These are phyloP conservation scores for Cryptococcus sp. DNA, from an alignment of 1,284 basidiomycete genomes.

Conservation along the genomic window DNA sequence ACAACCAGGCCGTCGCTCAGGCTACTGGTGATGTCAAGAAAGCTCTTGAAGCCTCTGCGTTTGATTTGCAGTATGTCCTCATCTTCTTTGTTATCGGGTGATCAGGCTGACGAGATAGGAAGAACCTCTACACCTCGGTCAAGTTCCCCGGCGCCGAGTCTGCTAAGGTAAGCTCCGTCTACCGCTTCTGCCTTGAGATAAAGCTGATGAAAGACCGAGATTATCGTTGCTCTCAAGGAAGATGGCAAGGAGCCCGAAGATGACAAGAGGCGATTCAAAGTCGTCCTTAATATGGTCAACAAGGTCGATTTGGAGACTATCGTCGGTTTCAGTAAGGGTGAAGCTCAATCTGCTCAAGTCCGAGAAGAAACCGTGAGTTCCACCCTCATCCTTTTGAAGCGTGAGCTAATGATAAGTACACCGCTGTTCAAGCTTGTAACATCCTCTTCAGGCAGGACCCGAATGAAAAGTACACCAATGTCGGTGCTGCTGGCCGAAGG, in stretches of 20 bases:
- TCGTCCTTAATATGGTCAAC: conserved; percentile 33
- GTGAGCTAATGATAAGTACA: conserved; percentile 17
- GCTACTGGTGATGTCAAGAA: conserved; percentile 31
- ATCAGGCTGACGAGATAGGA: conserved; percentile 21
- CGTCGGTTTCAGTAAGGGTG: conserved; percentile 33
- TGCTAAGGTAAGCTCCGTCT: conserved; percentile 18
- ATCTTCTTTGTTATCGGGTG: neutral
- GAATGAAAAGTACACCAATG: conserved; percentile 29
- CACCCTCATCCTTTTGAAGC: neutral
- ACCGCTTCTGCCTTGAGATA: neutral
- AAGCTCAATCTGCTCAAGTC: conserved; percentile 32
- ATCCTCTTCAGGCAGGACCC: conserved; percentile 44
- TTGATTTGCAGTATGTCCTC: conserved; percentile 14
- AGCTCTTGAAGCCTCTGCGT: conserved; percentile 33
- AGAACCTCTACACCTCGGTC: conserved; percentile 40
- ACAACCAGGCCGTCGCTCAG: conserved; percentile 26
- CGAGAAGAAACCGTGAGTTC: conserved; percentile 31
- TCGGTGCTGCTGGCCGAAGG: conserved; percentile 41
- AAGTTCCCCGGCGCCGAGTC: conserved; percentile 18
- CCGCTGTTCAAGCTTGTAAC: conserved; percentile 43
- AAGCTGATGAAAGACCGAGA: conserved; percentile 20
- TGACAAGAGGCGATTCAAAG: conserved; percentile 40
- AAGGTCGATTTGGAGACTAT: conserved; percentile 38
- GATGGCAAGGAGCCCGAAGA: conserved; percentile 29
- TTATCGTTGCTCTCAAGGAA: conserved; percentile 39